Conservation (phyloP, 176 grass and related monocot species). For the Saccharum spontaneum region DNA sequence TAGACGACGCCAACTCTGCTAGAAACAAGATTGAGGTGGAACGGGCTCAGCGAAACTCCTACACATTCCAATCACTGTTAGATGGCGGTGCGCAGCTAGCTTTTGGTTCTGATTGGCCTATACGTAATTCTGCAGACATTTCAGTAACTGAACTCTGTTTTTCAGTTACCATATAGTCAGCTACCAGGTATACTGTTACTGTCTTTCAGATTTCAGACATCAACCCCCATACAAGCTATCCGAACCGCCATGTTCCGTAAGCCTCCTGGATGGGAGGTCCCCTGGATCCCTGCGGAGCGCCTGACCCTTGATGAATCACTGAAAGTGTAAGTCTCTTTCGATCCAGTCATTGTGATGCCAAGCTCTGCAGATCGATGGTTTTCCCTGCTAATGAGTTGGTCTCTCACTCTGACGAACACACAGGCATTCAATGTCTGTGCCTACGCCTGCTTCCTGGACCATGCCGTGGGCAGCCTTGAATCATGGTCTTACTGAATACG, state of each 20-base stretch:
- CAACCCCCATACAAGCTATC: constrained; percentile 69
- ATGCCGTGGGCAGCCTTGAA: constrained; percentile 58
- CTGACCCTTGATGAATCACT: constrained; percentile 64
- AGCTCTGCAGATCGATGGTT: not conserved
- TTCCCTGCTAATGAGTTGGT: not conserved
- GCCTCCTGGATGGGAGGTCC: constrained; percentile 61
- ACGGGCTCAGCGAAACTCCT: constrained; percentile 60
- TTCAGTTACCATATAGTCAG: constrained; percentile 1
- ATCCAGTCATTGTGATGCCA: not conserved
- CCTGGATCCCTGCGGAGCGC: constrained; percentile 71
- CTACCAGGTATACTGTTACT: not conserved
- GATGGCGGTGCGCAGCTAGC: constrained; percentile 57
- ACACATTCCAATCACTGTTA: constrained; percentile 60
- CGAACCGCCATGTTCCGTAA: constrained; percentile 53
- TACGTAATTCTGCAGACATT: constrained; percentile 26
- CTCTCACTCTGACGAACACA: not conserved
- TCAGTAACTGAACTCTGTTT: not conserved
- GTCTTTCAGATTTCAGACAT: constrained; percentile 78
- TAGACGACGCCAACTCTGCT: constrained; percentile 63
- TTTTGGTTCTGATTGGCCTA: constrained; percentile 98
- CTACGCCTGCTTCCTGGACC: constrained; percentile 79
- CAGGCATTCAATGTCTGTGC: constrained; percentile 82
- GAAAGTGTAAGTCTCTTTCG: constrained; percentile 56
- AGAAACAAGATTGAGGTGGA: constrained; percentile 61
- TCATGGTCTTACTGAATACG: too few species aligned